Evolutionary conservation across 2,329 filamentous ascomycete genomes (phyloP).

Genomic region (Sporothrix curviconia): DNA sequence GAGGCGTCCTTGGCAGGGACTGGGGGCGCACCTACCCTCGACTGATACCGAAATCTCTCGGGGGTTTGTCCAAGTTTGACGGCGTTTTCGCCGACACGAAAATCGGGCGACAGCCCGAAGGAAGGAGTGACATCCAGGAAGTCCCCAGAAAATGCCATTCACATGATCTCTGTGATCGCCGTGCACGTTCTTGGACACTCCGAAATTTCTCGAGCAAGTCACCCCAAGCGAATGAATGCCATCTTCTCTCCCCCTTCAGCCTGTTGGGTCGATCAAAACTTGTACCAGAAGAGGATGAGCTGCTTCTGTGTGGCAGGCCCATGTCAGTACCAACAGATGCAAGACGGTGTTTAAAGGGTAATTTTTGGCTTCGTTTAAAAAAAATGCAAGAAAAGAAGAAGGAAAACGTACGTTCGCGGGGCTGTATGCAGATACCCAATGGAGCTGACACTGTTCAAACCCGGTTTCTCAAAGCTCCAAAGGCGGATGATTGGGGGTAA

Average conservation of each 20-base stretch:
- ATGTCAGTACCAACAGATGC: not conserved
- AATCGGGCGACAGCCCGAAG: constrained; percentile 31
- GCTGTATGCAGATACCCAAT: constrained; percentile 90
- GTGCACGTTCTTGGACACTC: constrained; percentile 77
- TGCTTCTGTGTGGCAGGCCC: constrained; percentile 30
- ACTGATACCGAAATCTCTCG: constrained; percentile 40
- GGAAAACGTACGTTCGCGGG: constrained; percentile 61
- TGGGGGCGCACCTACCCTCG: not conserved
- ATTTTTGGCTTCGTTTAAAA: not conserved
- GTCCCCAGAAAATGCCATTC: constrained; percentile 36
- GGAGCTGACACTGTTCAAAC: constrained; percentile 93
- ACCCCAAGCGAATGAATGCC: constrained; percentile 79
- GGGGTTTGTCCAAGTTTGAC: constrained; percentile 33
- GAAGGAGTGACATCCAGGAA: constrained; percentile 38
- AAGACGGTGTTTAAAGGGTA: no score
- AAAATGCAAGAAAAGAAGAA: not conserved
- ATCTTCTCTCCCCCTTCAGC: constrained; percentile 75
- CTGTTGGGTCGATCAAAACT: constrained; percentile 68
- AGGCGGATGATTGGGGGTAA: constrained; percentile 96
- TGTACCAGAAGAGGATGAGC: constrained; percentile 43
- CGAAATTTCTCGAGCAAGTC: constrained; percentile 95
- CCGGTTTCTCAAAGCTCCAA: constrained; percentile 91
- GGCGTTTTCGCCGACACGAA: constrained; percentile 36
- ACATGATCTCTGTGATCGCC: constrained; percentile 60
- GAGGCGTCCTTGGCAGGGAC: constrained; percentile 38